Base-by-base conservation (phyloP, 2,329 filamentous ascomycete species). In the Microcera coccophila region DNA sequence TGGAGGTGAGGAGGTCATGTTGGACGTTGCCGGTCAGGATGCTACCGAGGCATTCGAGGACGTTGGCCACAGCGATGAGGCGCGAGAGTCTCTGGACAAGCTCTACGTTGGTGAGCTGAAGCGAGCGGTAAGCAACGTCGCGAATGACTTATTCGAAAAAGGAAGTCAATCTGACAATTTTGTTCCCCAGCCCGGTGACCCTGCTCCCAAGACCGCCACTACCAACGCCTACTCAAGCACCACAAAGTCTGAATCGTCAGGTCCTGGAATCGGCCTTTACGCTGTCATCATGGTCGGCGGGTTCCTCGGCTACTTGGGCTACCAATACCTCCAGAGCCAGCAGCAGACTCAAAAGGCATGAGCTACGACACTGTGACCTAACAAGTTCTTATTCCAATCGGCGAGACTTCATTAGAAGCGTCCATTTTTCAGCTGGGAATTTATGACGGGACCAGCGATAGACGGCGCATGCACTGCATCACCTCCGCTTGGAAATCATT, bases 11-110 rank as follows among this genome's bases (percentile, higher is more conserved):
- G 93, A 98, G 75, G 93, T 98, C 59, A 76, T 98, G 52, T 85
- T 98, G 58, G 93, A 98, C 59, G 90, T 97, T 53, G 93, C 78
- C 62, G 93, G 93, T 58, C 90, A 95, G 74, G 93, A 98, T 70
- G 86, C 87, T 62, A 95, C 91, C 60, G 93, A 97, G 74, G 91
- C 93, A 49, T 98, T 98, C 67, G 93, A 98, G 76, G 93, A 98
- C 71, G 93, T 98, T 62, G 93, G 93, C 64, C 93, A 98, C 85
- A 94, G 87, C 62, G 93, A 98, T 70, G 93, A 98, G 78, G 93
- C 93, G 56, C 85, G 93, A 56, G 91, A 97, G 75, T 91, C 95
- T 56, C 82, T 98, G 44, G 82, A 85, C 22, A 80, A 81, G 62
- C 74, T 95, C 53, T 70, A 82, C 39, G 78, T 93, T 55, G 90